Percentiles rank a stretch among this genome's conserved stretches.
Evolutionary conservation across 495 filamentous ascomycete species (phyloP).

Genomic region (Talaromyces trachyspermus): DNA sequence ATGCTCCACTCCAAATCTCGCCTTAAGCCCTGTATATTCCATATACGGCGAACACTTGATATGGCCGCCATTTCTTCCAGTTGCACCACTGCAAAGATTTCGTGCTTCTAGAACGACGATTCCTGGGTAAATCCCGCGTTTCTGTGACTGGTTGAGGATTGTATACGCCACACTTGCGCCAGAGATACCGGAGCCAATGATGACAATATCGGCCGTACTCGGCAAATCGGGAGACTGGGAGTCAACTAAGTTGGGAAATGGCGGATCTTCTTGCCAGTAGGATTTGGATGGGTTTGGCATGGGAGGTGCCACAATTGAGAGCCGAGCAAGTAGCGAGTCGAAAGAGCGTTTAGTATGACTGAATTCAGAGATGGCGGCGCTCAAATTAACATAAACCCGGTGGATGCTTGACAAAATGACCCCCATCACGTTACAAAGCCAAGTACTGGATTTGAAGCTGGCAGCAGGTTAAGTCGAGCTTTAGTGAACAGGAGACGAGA

Average conservation of each 20-base stretch:
- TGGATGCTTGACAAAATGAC: neutral
- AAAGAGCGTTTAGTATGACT: neutral
- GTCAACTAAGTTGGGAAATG: constrained; percentile 40
- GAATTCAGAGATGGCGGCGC: neutral
- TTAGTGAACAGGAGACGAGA: no score
- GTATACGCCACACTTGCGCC: constrained; percentile 54
- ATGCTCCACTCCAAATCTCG: constrained; percentile 4
- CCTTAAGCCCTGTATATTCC: constrained; percentile 16
- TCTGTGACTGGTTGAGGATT: constrained; percentile 30
- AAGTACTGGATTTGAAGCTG: no score
- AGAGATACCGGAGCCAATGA: constrained; percentile 67
- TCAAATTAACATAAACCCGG: neutral
- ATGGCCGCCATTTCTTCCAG: constrained; percentile 49
- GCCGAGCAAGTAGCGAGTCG: neutral
- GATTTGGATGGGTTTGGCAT: constrained; percentile 50
- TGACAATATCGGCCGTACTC: constrained; percentile 43
- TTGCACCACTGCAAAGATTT: constrained; percentile 75
- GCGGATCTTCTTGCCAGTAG: constrained; percentile 65
- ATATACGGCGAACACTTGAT: constrained; percentile 13
- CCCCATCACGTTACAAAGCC: neutral
- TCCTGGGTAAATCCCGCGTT: constrained; percentile 12
- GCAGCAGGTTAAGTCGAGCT: no score
- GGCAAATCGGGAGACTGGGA: constrained; percentile 41
- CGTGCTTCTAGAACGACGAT: constrained; percentile 57
- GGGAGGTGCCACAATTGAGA: neutral